Evolutionary conservation across 225 moss, liverwort and hornwort species (phyloP).

Genomic region (Marchantia paleacea): DNA sequence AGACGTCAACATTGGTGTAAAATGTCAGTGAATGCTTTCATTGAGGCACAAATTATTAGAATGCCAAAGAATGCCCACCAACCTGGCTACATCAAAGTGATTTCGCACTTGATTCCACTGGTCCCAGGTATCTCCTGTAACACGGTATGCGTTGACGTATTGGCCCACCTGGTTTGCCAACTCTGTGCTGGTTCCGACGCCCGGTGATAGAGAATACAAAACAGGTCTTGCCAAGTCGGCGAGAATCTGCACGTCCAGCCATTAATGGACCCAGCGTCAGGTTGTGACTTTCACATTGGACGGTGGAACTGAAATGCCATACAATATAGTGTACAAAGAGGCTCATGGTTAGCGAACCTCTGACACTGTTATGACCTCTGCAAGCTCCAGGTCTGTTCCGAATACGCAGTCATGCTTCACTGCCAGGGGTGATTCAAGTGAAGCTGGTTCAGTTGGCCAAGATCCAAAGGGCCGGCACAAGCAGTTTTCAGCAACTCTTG

Average conservation of each 20-base stretch:
- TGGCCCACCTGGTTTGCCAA: constrained; percentile 41
- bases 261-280: background rate
- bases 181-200: constrained; percentile 43
- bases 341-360: constrained; percentile 30
- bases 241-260: constrained; percentile 40
- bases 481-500: background rate
- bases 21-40: too few relatives aligned
- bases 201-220: constrained; percentile 66
- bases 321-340: background rate
- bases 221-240: constrained; percentile 45
- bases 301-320: background rate
- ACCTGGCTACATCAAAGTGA: constrained; percentile 64
- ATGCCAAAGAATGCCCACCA: background rate
- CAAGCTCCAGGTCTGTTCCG: constrained; percentile 54
- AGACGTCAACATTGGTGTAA: background rate
- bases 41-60: background rate
- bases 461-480: background rate
- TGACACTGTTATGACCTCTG: constrained; percentile 56
- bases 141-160: constrained; percentile 55
- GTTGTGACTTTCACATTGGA: background rate
- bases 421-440: constrained; percentile 23
- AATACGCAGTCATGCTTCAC: constrained; percentile 71
- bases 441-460: too few relatives aligned
- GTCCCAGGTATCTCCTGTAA: constrained; percentile 67
- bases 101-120: constrained; percentile 49